Conservation (phyloP, 495 filamentous ascomycete genomes). For the Annulohypoxylon maeteangense region DNA sequence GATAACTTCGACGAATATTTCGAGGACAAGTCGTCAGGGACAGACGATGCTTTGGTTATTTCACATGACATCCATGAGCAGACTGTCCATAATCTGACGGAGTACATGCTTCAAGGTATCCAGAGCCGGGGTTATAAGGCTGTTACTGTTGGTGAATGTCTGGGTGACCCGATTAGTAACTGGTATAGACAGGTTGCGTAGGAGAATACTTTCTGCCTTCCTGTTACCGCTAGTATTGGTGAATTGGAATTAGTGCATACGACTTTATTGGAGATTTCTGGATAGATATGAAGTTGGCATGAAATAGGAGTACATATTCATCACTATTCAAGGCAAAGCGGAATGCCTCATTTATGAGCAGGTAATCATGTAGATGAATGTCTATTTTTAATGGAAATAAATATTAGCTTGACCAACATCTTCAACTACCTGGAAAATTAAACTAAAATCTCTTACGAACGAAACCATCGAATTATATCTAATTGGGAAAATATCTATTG, state of each 20-base stretch:
- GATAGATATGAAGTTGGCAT: not conserved
- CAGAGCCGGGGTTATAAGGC: slow-evolving; percentile 60
- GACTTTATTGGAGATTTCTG: not conserved
- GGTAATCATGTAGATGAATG: not conserved
- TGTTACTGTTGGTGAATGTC: slow-evolving; percentile 56
- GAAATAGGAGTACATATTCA: not conserved
- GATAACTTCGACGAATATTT: slow-evolving; percentile 63
- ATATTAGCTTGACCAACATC: too few species aligned
- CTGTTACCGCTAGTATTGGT: not conserved
- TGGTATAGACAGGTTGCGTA: slow-evolving; percentile 54
- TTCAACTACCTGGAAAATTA: too few species aligned
- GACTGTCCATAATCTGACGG: slow-evolving; percentile 72
- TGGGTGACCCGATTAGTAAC: slow-evolving; percentile 51
- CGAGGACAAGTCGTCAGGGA: slow-evolving; percentile 26
- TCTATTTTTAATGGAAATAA: not conserved
- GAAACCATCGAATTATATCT: too few species aligned
- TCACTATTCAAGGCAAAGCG: not conserved
- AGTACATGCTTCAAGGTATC: slow-evolving; percentile 69
- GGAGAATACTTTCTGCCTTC: not conserved
- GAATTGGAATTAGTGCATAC: not conserved
- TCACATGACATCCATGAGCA: slow-evolving; percentile 74
- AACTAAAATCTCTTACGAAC: too few species aligned
- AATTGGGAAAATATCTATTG: too few species aligned
- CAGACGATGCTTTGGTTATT: slow-evolving; percentile 53
- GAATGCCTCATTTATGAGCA: too few species aligned